Evolutionary conservation across 1,139 yeast genomes (phyloP).

Genomic region (Blastobotrys malaysiensis): DNA sequence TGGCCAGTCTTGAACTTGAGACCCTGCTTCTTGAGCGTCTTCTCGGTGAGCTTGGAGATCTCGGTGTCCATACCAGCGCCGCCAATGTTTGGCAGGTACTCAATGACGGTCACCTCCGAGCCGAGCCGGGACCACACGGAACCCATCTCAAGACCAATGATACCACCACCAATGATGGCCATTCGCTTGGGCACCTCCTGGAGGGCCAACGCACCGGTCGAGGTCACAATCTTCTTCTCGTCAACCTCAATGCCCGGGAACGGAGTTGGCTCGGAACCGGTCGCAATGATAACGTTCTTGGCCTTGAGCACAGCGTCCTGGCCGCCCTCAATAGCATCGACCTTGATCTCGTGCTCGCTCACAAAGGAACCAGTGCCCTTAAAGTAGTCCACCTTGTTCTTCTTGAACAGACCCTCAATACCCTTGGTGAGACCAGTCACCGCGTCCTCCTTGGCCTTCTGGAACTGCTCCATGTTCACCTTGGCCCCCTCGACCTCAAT

Average conservation of each 20-base stretch:
- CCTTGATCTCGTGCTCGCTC: slow-evolving; percentile 71
- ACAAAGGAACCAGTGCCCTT: slow-evolving; percentile 90
- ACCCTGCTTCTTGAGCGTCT: slow-evolving; percentile 90
- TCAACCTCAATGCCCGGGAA: slow-evolving; percentile 98
- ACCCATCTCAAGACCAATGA: slow-evolving; percentile 99
- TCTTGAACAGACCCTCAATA: slow-evolving; percentile 89
- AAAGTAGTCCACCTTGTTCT: slow-evolving; percentile 89
- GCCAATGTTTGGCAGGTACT: slow-evolving; percentile 86
- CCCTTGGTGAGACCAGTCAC: slow-evolving; percentile 90
- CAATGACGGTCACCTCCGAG: slow-evolving; percentile 89
- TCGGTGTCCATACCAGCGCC: slow-evolving; percentile 95
- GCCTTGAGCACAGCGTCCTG: slow-evolving; percentile 65
- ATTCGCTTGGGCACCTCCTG: slow-evolving; percentile 87
- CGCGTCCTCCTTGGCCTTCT: slow-evolving; percentile 87
- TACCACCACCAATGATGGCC: slow-evolving; percentile 98
- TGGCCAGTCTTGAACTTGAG: slow-evolving; percentile 88
- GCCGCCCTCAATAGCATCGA: slow-evolving; percentile 82
- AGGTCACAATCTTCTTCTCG: slow-evolving; percentile 94
- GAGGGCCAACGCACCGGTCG: slow-evolving; percentile 85
- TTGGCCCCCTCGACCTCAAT: slow-evolving; percentile 77
- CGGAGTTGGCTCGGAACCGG: slow-evolving; percentile 98
- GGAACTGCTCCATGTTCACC: slow-evolving; percentile 72
- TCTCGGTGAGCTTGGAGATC: slow-evolving; percentile 84
- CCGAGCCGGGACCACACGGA: slow-evolving; percentile 97
- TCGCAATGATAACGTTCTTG: slow-evolving; percentile 88